Evolutionary conservation across 169 alveolate species (phyloP).

Genomic region (Eimeria maxima): DNA sequence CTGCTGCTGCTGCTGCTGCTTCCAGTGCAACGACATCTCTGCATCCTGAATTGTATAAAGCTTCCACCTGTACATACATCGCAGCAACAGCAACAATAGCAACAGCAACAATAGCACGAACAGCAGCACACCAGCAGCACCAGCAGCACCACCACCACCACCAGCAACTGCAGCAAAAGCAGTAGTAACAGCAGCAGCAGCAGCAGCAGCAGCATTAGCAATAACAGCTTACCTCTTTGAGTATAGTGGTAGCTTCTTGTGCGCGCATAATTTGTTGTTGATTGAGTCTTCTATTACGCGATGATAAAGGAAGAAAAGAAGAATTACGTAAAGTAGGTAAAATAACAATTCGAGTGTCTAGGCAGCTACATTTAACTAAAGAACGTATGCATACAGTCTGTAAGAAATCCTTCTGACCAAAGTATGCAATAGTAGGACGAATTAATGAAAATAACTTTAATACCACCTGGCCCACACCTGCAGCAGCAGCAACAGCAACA

Average conservation of each 20-base stretch:
- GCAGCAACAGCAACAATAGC: constrained; percentile 7
- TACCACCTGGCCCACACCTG: constrained; percentile 74
- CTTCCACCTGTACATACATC: background rate
- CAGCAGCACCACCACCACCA: background rate
- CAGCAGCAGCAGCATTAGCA: constrained; percentile 6
- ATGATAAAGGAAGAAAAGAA: constrained; percentile 19
- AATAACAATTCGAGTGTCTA: constrained; percentile 33
- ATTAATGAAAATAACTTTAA: constrained; percentile 12
- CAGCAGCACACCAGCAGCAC: too few species aligned
- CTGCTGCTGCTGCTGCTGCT: constrained; percentile 47
- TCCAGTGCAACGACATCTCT: background rate
- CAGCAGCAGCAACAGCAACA: background rate
- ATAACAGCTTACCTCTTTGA: background rate
- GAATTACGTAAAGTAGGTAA: background rate
- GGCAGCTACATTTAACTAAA: background rate
- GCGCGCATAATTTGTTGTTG: background rate
- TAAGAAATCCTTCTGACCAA: constrained; percentile 77
- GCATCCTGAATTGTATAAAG: background rate
- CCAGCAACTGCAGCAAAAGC: background rate
- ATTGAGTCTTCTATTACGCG: constrained; percentile 2
- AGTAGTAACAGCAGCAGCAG: background rate
- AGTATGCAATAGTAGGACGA: constrained; percentile 7
- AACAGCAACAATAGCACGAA: background rate
- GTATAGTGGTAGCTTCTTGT: background rate
- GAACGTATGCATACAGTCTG: constrained; percentile 33